Conservation (phyloP, 805 yeast genomes). For the Pichia heedii region DNA sequence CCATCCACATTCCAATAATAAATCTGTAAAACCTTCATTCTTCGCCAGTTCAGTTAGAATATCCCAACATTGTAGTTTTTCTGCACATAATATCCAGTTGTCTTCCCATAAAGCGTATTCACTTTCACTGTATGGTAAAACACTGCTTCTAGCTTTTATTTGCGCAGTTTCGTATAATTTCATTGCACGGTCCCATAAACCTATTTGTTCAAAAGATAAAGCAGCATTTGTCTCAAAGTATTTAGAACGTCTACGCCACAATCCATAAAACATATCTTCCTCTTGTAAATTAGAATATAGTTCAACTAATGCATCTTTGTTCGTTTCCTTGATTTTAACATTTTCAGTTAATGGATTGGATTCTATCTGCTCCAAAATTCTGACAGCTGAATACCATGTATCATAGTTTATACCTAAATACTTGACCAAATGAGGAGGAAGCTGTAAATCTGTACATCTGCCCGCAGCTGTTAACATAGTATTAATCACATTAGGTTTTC, state of each 20-base stretch:
- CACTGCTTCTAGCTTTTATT: constrained; percentile 91
- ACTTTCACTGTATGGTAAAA: constrained; percentile 87
- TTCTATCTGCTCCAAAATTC: constrained; percentile 69
- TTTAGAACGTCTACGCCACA: constrained; percentile 95
- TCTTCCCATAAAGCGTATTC: constrained; percentile 98
- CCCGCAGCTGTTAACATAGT: constrained; percentile 80
- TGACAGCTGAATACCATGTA: constrained; percentile 85
- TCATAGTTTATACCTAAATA: constrained; percentile 80
- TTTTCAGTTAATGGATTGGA: constrained; percentile 40
- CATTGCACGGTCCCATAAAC: constrained; percentile 90
- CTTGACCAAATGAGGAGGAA: constrained; percentile 92
- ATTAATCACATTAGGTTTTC: constrained; percentile 79
- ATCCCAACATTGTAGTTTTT: constrained; percentile 97
- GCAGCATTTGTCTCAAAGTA: constrained; percentile 91
- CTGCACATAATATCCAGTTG: constrained; percentile 96
- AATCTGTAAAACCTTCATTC: constrained; percentile 95
- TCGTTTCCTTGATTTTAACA: constrained; percentile 69
- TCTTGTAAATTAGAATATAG: constrained; percentile 83
- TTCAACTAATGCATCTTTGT: constrained; percentile 85
- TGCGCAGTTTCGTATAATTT: constrained; percentile 94
- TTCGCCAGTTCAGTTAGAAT: constrained; percentile 91
- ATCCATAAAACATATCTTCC: constrained; percentile 94
- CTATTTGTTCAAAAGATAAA: constrained; percentile 87
- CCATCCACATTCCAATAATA: constrained; percentile 98
- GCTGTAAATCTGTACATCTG: constrained; percentile 56